A percentile compares a stretch with the other conserved stretches of the same genome.
Conservation (phyloP, 106 monocot genomes). For the Agapanthus africanus region DNA sequence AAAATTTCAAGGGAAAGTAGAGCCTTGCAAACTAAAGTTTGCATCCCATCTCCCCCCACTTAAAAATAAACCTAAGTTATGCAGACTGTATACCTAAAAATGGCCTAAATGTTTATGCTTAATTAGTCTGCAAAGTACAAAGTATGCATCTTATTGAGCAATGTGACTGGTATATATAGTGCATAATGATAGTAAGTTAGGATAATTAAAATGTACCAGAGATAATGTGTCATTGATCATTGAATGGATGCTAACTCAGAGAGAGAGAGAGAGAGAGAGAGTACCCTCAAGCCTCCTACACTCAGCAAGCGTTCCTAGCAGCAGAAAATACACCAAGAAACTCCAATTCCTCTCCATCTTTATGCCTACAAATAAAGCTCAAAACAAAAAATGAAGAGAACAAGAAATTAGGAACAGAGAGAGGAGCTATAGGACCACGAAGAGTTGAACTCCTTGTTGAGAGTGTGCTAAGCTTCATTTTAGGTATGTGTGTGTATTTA, state of each 20-base stretch:
- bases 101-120: too few relatives aligned
- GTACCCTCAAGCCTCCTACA: constrained; percentile 13
- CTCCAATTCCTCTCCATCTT: neutral
- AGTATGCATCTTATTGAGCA: neutral
- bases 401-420: neutral
- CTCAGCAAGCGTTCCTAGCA: neutral
- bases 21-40: too few relatives aligned
- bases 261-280: constrained; percentile 6
- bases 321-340: neutral
- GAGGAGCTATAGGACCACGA: neutral
- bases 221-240: too few relatives aligned
- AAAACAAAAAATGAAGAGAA: neutral
- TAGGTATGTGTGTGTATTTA: neutral
- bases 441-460: neutral
- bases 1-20: too few relatives aligned
- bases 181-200: neutral
- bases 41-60: too few relatives aligned
- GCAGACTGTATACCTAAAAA: too few relatives aligned
- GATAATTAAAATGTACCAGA: too few relatives aligned
- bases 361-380: constrained; percentile 2
- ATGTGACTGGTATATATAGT: neutral
- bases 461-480: neutral
- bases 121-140: too few relatives aligned
- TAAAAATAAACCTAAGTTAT: too few relatives aligned
- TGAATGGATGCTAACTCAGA: neutral